Evolutionary conservation across 1,139 yeast species (phyloP), one percentile per base, ranked within the genome.

Genomic region (Zygoascus meyerae): DNA sequence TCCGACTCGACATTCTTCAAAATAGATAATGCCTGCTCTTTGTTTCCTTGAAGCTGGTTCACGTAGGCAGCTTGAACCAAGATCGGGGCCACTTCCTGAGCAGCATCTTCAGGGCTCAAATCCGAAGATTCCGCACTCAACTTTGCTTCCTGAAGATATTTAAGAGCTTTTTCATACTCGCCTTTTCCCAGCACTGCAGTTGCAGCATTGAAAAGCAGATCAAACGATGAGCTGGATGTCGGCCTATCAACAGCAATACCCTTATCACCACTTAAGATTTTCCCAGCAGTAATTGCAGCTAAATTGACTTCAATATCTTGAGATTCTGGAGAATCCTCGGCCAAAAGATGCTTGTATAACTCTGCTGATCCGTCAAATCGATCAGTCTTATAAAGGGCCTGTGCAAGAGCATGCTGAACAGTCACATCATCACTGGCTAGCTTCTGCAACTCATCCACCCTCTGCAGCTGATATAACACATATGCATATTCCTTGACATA

Each of bases 381-480:
- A 7, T 95, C 97, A 33, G 51, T 52, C 59, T 81, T 81, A 69
- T 85, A 87, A 60, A 75, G 76, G 52, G 81, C 79, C 66, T 90
- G 98, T 0, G 97, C 96, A 52, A 81, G 66, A n/a, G 87, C 74
- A 62, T 89, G 95, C 46, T 74, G 67, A 51, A 86, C 66, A 58
- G 59, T 30, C 53, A 62, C 2, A 15, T 38, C 12, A 10, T 36
- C 32, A 14, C 21, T 29, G 2, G 43, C 26, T 17, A 39, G 8
- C 12, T 33, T 33, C 17, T 29, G 31, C 52, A 78, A 66, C 29
- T 69, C 63, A 5, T 69, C 68, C 48, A 81, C 70, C 44, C 70
- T 68, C 45, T 81, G 82, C 41, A 81, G 62, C 60, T 86, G 84
- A 66, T 89, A 90, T 55, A 74, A 77, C 11, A 84, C 72, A 61